Percentiles rank a stretch among this genome's conserved stretches.
Conservation (phyloP, 2,329 filamentous ascomycete species). For the Fusarium sp. region DNA sequence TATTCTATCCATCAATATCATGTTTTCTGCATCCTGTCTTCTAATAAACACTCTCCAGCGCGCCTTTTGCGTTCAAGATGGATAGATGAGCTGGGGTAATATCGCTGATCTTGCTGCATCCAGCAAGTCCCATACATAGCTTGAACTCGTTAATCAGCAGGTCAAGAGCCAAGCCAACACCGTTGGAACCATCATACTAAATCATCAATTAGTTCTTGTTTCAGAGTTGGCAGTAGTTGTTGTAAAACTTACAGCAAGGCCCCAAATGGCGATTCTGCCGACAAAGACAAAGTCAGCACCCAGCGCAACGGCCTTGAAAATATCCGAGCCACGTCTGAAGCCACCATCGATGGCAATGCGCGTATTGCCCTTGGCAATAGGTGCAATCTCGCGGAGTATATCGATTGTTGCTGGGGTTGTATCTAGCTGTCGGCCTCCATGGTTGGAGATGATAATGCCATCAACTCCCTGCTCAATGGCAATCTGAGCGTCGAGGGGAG, state of each 20-base stretch:
- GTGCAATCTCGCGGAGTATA: background rate
- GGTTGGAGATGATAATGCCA: conserved; percentile 1
- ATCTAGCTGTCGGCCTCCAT: background rate
- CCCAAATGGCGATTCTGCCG: background rate
- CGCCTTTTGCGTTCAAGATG: background rate
- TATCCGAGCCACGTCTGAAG: background rate
- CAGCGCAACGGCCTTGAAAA: background rate
- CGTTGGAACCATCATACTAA: background rate
- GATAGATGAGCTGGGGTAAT: background rate
- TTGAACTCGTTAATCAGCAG: background rate
- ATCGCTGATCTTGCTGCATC: background rate
- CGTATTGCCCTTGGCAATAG: background rate
- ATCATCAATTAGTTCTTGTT: background rate
- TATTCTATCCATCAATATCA: no score
- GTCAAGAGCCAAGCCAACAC: background rate
- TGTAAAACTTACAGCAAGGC: background rate
- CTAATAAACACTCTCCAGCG: background rate
- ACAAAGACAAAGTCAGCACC: background rate
- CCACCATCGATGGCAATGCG: background rate
- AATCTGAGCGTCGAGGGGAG: background rate
- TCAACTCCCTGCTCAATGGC: background rate
- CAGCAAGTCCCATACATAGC: background rate
- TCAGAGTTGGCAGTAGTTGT: no score
- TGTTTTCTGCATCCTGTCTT: background rate
- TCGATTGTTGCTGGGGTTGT: background rate